phyloP scores from a whole-genome alignment of 1,284 basidiomycete species.

The Puccinia hordei region DNA sequence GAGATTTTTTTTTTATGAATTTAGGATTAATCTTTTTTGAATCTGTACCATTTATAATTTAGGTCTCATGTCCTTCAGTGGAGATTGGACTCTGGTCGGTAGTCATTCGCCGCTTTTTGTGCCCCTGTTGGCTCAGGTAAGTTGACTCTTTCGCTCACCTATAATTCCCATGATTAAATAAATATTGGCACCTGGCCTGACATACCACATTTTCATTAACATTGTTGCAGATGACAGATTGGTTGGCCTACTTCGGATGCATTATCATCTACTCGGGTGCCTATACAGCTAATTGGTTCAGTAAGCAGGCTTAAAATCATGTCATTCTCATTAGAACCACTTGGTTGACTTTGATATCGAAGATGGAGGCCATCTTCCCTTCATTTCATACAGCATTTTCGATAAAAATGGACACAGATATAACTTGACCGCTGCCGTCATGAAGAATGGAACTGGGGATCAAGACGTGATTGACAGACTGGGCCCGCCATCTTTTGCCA shows the following conservation, averaged over 20 bases:
- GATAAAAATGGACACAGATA: slow-evolving; percentile 32
- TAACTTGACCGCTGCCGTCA: slow-evolving; percentile 29
- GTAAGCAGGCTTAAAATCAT: not conserved
- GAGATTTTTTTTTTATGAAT: not conserved
- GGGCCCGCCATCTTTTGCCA: slow-evolving; percentile 17
- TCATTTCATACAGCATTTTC: slow-evolving; percentile 30
- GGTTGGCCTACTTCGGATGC: slow-evolving; percentile 15
- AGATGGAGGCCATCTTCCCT: slow-evolving; percentile 28
- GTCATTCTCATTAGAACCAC: not conserved
- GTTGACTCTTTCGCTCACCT: not conserved
- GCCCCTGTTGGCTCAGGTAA: slow-evolving; percentile 35
- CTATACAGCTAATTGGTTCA: slow-evolving; percentile 30
- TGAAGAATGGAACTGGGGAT: slow-evolving; percentile 21
- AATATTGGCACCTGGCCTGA: not conserved
- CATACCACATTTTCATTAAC: not conserved
- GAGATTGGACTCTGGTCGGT: slow-evolving; percentile 45
- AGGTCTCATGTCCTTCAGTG: slow-evolving; percentile 35
- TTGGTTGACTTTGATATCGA: not conserved
- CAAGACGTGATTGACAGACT: not conserved
- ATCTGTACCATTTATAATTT: not conserved
- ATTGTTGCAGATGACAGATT: slow-evolving; percentile 4
- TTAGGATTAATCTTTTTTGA: not conserved
- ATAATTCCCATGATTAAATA: not conserved
- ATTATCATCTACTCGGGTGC: slow-evolving; percentile 27
- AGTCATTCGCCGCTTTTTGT: slow-evolving; percentile 35